These are phyloP conservation scores for Acidiella bohemica DNA, from an alignment of 495 filamentous ascomycete species.

Conservation along the genomic window DNA sequence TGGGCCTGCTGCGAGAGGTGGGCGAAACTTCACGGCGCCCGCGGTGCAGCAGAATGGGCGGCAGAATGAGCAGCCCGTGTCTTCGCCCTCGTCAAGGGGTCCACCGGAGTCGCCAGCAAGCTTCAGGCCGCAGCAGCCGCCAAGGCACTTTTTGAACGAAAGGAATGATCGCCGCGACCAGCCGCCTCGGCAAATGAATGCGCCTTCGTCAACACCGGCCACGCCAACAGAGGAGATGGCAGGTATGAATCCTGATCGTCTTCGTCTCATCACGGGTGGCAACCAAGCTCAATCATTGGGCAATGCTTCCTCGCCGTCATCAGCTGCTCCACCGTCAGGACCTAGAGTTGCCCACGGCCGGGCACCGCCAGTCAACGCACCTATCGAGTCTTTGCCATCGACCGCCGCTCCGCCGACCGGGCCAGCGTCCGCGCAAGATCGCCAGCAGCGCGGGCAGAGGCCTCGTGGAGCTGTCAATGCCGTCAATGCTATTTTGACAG, in stretches of 20 bases:
- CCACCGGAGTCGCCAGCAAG: conserved; percentile 6
- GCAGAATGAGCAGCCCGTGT: conserved; percentile 2
- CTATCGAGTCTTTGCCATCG: conserved; percentile 7
- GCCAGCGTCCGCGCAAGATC: conserved; percentile 8
- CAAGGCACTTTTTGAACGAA: too few relatives aligned
- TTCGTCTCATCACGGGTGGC: conserved; percentile 2
- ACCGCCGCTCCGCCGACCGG: conserved; percentile 10
- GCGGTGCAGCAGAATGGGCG: conserved; percentile 18
- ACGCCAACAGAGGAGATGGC: conserved; percentile 14
- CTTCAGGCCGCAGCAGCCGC: conserved; percentile 6
- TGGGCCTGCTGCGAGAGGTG: conserved; percentile 26
- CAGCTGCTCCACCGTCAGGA: conserved; percentile 11
- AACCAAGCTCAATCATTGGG: neutral
- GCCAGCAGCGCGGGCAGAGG: conserved; percentile 4
- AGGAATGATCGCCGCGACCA: conserved; percentile 8
- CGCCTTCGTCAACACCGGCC: conserved; percentile 15
- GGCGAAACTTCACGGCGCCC: conserved; percentile 26
- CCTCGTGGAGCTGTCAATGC: conserved; percentile 11
- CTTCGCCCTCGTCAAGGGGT: conserved; percentile 4
- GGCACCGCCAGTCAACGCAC: conserved; percentile 3
- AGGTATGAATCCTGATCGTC: conserved; percentile 4
- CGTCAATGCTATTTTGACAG: neutral
- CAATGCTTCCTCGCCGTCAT: neutral
- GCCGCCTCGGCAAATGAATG: conserved; percentile 1
- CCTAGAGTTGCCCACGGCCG: conserved; percentile 7